Base-by-base conservation (phyloP, 2,329 filamentous ascomycete species). In the Colletotrichum sp. region DNA sequence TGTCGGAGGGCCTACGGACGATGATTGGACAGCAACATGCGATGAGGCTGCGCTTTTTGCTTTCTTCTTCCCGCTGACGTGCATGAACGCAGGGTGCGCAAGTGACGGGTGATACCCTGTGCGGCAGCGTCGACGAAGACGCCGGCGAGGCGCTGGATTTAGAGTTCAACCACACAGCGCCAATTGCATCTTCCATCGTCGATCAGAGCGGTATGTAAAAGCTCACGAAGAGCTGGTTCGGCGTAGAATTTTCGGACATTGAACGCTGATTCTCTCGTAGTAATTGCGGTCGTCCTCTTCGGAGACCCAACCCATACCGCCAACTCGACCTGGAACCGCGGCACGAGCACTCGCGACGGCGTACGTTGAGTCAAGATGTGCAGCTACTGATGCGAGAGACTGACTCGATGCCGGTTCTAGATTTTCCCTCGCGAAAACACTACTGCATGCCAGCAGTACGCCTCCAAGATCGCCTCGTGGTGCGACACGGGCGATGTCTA, bases 401-500 rank as follows among this genome's bases (percentile, higher is more conserved):
- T 72, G 69, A 71, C 71, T 59, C 30, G 39, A 19, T 30, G 19
- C 6, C 2, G 4, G 0, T 11, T 55, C 32, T 62, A 87, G 86
- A 77, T 87, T 68, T 86, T 87, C 75, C 64, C 77, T 39, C 85
- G 86, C 57, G 79, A 81, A n/a, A 80, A 85, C 71, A 78, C 81
- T 59, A 81, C 79, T 44, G 78, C 79, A 16, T 87, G 86, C 80
- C 80, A 85, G 76, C 78, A 81, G 44, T 85, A 86, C 78, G 79
- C 79, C 70, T 77, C 82, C 78, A 83, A 83, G 39, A 78, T 87
- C 61, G 80, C 82, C 61, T 86, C 86, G 5, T 87, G 84, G 79
- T 87, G 86, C 80, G 86, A 87, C 80, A 82, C 77, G 1, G 85
- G 85, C 64, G 87, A 88, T 75, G 74, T 80, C 19, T 87, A 85